Evolutionary conservation across 495 filamentous ascomycete species (phyloP).

Genomic region (Mytilinidion resinicola): DNA sequence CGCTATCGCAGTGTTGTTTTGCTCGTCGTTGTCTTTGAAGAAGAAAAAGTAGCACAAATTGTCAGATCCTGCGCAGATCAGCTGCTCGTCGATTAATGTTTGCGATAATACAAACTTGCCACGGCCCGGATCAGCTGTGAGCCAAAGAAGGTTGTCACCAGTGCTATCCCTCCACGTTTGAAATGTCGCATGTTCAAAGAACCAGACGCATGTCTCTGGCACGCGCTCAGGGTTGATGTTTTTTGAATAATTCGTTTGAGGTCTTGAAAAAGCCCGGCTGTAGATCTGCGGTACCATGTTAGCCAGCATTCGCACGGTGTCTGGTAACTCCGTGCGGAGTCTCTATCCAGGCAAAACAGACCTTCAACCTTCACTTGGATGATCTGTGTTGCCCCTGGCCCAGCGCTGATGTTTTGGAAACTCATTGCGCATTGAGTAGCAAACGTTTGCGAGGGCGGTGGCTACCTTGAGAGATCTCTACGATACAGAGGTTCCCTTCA

Average conservation of each 20-base stretch:
- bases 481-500: too few relatives aligned
- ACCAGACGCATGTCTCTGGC: constrained; percentile 34
- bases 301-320: too few relatives aligned
- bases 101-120: constrained; percentile 43
- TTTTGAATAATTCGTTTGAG: neutral
- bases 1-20: constrained; percentile 31
- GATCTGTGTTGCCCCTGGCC: too few relatives aligned
- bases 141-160: constrained; percentile 40
- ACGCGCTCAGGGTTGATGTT: constrained; percentile 20
- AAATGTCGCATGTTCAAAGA: constrained; percentile 28
- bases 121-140: constrained; percentile 43
- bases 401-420: too few relatives aligned
- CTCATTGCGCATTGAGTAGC: too few relatives aligned
- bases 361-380: too few relatives aligned
- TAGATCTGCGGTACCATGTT: neutral
- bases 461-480: too few relatives aligned
- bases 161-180: constrained; percentile 22
- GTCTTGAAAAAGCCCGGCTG: neutral
- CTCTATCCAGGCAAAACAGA: too few relatives aligned
- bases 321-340: too few relatives aligned
- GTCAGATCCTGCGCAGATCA: constrained; percentile 26
- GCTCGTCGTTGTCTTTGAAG: constrained; percentile 41
- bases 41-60: constrained; percentile 37
- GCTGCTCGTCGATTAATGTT: constrained; percentile 34
- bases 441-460: too few relatives aligned